A percentile compares a stretch with the other conserved stretches of the same genome.
phyloP scores from a whole-genome alignment of 164 flowering plant genomes.

The Macadamia integrifolia region DNA sequence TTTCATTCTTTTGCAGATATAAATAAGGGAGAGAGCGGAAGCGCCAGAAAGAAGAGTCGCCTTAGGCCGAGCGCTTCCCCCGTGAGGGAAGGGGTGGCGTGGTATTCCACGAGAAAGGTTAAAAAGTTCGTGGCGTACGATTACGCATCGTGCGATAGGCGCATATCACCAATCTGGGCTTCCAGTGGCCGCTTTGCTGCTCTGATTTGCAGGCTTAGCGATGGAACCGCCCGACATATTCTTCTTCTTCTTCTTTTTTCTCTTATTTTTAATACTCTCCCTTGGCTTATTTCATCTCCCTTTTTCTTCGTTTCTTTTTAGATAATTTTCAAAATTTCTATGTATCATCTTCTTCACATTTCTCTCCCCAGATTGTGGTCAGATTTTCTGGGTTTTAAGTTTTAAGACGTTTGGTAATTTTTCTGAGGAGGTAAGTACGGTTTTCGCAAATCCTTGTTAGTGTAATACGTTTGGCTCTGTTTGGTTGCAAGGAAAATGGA shows the following conservation, averaged over 20 bases:
- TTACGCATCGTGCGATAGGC: constrained; percentile 44
- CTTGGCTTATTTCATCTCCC: too few species aligned
- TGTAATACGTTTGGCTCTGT: too few species aligned
- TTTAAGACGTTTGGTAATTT: too few species aligned
- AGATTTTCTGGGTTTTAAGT: too few species aligned
- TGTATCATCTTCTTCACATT: too few species aligned
- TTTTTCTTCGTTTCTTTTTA: too few species aligned
- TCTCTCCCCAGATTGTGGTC: too few species aligned
- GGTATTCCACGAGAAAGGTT: constrained; percentile 73
- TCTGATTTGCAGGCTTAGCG: constrained; percentile 29
- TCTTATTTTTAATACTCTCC: too few species aligned
- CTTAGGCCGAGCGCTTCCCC: constrained; percentile 69
- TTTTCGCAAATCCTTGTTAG: too few species aligned
- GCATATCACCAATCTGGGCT: constrained; percentile 25
- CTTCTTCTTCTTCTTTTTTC: background rate
- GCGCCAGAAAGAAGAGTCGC: constrained; percentile 8
- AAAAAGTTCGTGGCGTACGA: constrained; percentile 44
- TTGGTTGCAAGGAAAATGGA: too few species aligned
- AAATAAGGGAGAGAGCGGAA: background rate
- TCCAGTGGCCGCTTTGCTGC: constrained; percentile 41
- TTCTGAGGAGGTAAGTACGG: too few species aligned
- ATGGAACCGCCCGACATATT: constrained; percentile 27
- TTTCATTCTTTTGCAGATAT: background rate
- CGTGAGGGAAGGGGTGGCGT: constrained; percentile 49
- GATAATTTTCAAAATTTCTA: too few species aligned